Conservation (phyloP, 768 basidiomycete genomes). For the Mycena metata region DNA sequence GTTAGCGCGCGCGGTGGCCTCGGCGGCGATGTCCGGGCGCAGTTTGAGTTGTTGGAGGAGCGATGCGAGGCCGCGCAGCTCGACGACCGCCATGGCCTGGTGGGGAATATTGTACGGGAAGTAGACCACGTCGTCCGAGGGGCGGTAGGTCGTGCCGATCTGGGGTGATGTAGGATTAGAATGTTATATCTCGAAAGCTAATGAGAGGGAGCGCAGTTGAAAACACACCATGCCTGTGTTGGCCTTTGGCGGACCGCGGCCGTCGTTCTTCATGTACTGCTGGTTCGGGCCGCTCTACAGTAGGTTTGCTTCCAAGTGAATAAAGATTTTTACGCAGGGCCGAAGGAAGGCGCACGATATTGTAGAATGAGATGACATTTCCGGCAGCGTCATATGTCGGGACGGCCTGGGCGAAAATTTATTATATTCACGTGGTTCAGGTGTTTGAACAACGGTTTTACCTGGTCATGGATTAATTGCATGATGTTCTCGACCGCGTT, state of each 20-base stretch:
- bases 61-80: slow-evolving; percentile 33
- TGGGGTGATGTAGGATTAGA: neutral
- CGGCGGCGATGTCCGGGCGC: slow-evolving; percentile 11
- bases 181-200: too few species aligned
- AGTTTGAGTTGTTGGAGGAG: slow-evolving; percentile 18
- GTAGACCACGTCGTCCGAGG: slow-evolving; percentile 36
- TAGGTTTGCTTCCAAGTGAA: neutral
- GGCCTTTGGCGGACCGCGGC: slow-evolving; percentile 35
- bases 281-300: slow-evolving; percentile 36
- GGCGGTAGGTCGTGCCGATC: slow-evolving; percentile 37
- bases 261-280: slow-evolving; percentile 39
- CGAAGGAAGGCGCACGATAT: slow-evolving; percentile 20
- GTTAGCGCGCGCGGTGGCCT: slow-evolving; percentile 22
- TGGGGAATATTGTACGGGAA: slow-evolving; percentile 39
- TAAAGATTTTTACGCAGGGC: too few species aligned
- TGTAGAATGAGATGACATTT: slow-evolving; percentile 34
- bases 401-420: too few species aligned
- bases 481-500: slow-evolving; percentile 31
- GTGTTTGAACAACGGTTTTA: too few species aligned
- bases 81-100: slow-evolving; percentile 37
- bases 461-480: slow-evolving; percentile 34
- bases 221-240: slow-evolving; percentile 21
- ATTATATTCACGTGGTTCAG: too few species aligned
- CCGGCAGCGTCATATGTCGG: slow-evolving; percentile 28
- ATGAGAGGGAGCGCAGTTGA: too few species aligned